These are phyloP conservation scores for Alternaria brassicae DNA, from an alignment of 2,329 filamentous ascomycete genomes.

Conservation along the genomic window DNA sequence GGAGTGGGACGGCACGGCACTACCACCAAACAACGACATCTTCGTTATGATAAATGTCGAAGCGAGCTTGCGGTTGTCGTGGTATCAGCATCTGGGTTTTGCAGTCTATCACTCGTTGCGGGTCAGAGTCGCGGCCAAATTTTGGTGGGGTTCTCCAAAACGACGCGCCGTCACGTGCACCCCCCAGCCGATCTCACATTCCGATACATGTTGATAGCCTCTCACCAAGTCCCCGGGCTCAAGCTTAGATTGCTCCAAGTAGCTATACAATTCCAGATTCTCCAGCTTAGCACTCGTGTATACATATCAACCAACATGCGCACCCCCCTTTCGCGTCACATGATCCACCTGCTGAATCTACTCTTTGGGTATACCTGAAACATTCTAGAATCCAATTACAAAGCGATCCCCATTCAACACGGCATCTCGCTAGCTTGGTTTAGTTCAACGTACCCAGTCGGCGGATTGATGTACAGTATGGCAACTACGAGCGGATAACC, in stretches of 20 bases:
- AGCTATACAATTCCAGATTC: neutral
- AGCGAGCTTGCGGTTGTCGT: constrained; percentile 3
- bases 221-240: too few relatives aligned
- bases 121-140: constrained; percentile 8
- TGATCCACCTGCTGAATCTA: neutral
- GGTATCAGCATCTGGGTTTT: neutral
- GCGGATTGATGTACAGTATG: neutral
- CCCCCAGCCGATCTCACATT: neutral
- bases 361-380: neutral
- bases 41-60: constrained; percentile 32
- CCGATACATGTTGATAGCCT: neutral
- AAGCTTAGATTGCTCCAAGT: neutral
- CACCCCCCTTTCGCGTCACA: neutral
- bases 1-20: constrained; percentile 17
- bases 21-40: constrained; percentile 51
- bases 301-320: too few relatives aligned
- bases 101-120: constrained; percentile 11
- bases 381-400: neutral
- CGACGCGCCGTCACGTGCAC: constrained; percentile 26
- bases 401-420: neutral
- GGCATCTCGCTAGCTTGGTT: neutral
- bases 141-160: constrained; percentile 19
- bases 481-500: neutral
- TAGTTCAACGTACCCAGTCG: neutral
- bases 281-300: neutral